Percentiles rank a stretch among this genome's conserved stretches.
Conservation (phyloP, 2,329 filamentous ascomycete species). For the Mycosphaerella sp. region DNA sequence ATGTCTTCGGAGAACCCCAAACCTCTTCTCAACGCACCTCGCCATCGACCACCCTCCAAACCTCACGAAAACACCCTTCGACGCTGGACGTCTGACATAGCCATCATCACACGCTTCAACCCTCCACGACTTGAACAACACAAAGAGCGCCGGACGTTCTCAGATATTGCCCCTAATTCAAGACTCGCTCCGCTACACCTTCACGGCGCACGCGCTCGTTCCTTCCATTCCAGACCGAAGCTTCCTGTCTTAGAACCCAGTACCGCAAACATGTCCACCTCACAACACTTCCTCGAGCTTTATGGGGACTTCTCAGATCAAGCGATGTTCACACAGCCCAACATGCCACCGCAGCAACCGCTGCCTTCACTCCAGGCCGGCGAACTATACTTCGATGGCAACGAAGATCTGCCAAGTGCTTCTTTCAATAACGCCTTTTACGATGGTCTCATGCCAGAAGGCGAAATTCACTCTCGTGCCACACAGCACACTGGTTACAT, state of each 20-base stretch:
- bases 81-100: background rate
- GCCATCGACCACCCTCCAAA: background rate
- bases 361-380: background rate
- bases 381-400: background rate
- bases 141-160: background rate
- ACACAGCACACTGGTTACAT: background rate
- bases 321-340: background rate
- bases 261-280: background rate
- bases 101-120: background rate
- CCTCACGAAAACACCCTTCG: background rate
- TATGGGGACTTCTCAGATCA: background rate
- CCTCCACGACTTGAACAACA: background rate
- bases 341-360: background rate
- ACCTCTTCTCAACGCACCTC: background rate
- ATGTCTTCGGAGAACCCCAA: background rate
- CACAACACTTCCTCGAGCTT: background rate
- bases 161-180: conserved; percentile 1
- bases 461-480: background rate
- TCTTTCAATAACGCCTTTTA: background rate
- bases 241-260: conserved; percentile 2
- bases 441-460: background rate
- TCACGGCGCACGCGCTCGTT: conserved; percentile 2
- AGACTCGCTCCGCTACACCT: conserved; percentile 1
- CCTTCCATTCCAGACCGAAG: conserved; percentile 1
- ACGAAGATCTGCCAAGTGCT: background rate